Evolutionary conservation across 306 rosid species (phyloP), one percentile per base, ranked within the genome.

Genomic region (Neltuma alba): DNA sequence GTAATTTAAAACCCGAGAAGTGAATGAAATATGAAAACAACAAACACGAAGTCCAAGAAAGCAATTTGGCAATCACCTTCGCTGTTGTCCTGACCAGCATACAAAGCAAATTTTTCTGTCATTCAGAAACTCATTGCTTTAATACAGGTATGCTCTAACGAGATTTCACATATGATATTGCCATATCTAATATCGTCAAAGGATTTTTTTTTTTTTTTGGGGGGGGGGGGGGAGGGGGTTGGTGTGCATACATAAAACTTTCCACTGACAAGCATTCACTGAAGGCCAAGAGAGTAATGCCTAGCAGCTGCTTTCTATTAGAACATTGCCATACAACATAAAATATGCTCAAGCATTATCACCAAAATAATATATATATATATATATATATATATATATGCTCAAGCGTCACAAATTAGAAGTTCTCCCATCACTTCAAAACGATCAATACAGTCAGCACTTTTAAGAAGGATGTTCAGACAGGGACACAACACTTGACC

Each of bases 331-430:
- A 20, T 72, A 55, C 41, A 45, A 62, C 15, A 69, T 25, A 58
- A 72, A 62, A 64, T 30, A 37, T 33, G 40, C 63, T 76, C n/a
- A 30, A 13, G 63, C 72, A n/a, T n/a, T n/a, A n/a, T n/a, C n/a
- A n/a, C n/a, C n/a, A n/a, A n/a, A n/a, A n/a, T n/a, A n/a, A n/a
- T n/a, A n/a, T n/a, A n/a, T n/a, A n/a, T n/a, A n/a, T n/a, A n/a
- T n/a, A n/a, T n/a, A n/a, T n/a, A n/a, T n/a, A n/a, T n/a, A n/a
- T n/a, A n/a, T n/a, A n/a, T n/a, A 64, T 30, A 37, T 33, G 40
- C 63, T 76, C n/a, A 30, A 13, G 63, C 72, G 30, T 28, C 45
- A 57, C 23, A 13, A n/a, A 27, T 1, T 27, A 66, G 20, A 61
- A 44, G 27, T 66, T 52, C 42, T 60, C 64, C 70, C 12, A n/a